These are phyloP conservation scores for Ustilago sp. DNA, from an alignment of 1,284 basidiomycete genomes.

Conservation along the genomic window DNA sequence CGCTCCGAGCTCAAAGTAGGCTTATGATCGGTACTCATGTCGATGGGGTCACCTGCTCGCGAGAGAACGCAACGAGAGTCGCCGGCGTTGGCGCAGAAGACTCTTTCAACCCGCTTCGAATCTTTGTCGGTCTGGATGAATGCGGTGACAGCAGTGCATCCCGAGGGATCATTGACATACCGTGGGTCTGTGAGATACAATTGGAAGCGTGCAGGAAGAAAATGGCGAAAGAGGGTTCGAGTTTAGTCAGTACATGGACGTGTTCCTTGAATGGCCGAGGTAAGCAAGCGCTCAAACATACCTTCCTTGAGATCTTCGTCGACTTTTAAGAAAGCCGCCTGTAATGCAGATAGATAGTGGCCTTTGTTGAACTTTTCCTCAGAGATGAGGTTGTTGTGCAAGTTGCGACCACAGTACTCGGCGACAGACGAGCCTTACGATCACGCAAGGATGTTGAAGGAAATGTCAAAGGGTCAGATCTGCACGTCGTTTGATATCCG, in stretches of 20 bases:
- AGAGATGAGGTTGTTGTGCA: constrained; percentile 82
- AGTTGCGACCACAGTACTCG: constrained; percentile 87
- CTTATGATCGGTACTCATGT: constrained; percentile 95
- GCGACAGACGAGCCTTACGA: constrained; percentile 84
- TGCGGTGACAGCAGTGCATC: constrained; percentile 94
- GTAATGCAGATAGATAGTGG: constrained; percentile 83
- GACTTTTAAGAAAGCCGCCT: constrained; percentile 89
- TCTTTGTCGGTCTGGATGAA: constrained; percentile 55
- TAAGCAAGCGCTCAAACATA: constrained; percentile 66
- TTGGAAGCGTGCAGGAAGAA: neutral
- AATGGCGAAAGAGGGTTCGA: neutral
- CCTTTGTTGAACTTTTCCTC: constrained; percentile 80
- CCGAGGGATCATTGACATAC: constrained; percentile 90
- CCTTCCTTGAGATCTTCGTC: constrained; percentile 92
- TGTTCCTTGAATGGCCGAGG: neutral
- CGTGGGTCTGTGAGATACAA: constrained; percentile 76
- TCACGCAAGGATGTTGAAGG: neutral
- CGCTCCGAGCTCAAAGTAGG: constrained; percentile 88
- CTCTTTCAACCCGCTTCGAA: constrained; percentile 44
- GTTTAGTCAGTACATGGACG: neutral
- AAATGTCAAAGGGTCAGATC: neutral
- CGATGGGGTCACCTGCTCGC: constrained; percentile 84
- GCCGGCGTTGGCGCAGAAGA: constrained; percentile 84
- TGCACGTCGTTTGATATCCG: neutral
- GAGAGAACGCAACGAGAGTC: constrained; percentile 94